phyloP scores from a whole-genome alignment of 2,329 filamentous ascomycete species.

The Penicillium oxalicum region DNA sequence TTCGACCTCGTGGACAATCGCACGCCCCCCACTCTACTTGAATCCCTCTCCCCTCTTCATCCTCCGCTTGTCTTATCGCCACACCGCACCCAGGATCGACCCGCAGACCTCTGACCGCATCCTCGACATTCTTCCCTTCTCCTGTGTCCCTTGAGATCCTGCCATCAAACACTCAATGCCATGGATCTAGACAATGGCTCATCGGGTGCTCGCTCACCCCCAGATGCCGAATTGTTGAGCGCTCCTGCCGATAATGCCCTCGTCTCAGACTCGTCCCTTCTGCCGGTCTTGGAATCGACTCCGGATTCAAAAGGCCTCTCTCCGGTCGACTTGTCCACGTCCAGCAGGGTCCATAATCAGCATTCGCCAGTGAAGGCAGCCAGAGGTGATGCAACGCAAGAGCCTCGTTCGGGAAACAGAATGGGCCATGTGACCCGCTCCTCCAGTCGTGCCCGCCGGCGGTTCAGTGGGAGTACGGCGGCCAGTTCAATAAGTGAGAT shows the following conservation, averaged over 20 bases:
- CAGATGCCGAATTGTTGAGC: constrained; percentile 37
- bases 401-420: constrained; percentile 32
- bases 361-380: constrained; percentile 11
- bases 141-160: no score
- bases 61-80: constrained; percentile 2
- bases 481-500: constrained; percentile 66
- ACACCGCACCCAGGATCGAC: not conserved
- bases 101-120: not conserved
- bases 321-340: constrained; percentile 4
- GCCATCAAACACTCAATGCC: constrained; percentile 3
- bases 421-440: constrained; percentile 42
- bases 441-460: constrained; percentile 63
- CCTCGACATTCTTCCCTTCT: not conserved
- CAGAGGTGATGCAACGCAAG: constrained; percentile 20
- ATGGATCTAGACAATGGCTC: constrained; percentile 21
- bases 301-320: constrained; percentile 5
- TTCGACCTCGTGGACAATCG: not conserved
- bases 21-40: not conserved
- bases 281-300: constrained; percentile 8
- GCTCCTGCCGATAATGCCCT: constrained; percentile 16
- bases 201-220: constrained; percentile 16
- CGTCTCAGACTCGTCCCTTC: constrained; percentile 2
- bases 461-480: constrained; percentile 76
- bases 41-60: not conserved
- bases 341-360: constrained; percentile 10